Conservation (phyloP, 345 rosid species). For the Alliaria petiolata region DNA sequence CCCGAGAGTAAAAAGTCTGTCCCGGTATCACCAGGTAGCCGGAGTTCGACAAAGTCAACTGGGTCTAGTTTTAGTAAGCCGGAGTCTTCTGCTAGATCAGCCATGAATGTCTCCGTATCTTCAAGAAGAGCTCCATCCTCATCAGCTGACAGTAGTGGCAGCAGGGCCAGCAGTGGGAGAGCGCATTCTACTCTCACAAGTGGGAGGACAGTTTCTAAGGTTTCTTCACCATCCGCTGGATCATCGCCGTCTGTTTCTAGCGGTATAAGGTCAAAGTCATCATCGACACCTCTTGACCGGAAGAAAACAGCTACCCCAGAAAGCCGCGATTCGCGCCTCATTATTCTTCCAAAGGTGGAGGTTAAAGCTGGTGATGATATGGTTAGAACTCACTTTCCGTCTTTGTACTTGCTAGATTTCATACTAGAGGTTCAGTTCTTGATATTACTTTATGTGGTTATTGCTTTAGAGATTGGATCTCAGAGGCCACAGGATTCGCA, state of each 20-base stretch:
- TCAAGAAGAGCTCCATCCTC: conserved; percentile 54
- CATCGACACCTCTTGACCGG: conserved; percentile 59
- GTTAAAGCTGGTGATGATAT: conserved; percentile 85
- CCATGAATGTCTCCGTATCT: conserved; percentile 47
- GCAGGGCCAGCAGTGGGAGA: conserved; percentile 44
- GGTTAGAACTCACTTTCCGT: conserved; percentile 48
- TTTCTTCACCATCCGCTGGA: conserved; percentile 58
- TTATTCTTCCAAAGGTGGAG: conserved; percentile 95
- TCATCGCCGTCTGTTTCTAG: conserved; percentile 66
- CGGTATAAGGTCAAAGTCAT: conserved; percentile 57
- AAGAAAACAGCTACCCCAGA: conserved; percentile 61
- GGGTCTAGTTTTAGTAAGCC: conserved; percentile 46
- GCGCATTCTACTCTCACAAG: conserved; percentile 21
- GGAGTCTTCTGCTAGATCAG: conserved; percentile 48
- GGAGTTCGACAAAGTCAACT: conserved; percentile 50
- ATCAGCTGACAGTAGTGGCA: conserved; percentile 58
- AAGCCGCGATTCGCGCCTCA: conserved; percentile 66
- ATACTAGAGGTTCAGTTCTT: background rate
- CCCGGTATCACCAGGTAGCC: conserved; percentile 42
- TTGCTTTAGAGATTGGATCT: conserved; percentile 82
- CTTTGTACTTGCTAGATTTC: background rate
- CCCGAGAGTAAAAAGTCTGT: conserved; percentile 50
- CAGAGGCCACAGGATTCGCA: conserved; percentile 89
- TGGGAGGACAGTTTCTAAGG: conserved; percentile 52
- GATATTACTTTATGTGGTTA: conserved; percentile 3